Evolutionary conservation across 2,329 filamentous ascomycete genomes (phyloP).

Genomic region (Elsinoe necatrix): DNA sequence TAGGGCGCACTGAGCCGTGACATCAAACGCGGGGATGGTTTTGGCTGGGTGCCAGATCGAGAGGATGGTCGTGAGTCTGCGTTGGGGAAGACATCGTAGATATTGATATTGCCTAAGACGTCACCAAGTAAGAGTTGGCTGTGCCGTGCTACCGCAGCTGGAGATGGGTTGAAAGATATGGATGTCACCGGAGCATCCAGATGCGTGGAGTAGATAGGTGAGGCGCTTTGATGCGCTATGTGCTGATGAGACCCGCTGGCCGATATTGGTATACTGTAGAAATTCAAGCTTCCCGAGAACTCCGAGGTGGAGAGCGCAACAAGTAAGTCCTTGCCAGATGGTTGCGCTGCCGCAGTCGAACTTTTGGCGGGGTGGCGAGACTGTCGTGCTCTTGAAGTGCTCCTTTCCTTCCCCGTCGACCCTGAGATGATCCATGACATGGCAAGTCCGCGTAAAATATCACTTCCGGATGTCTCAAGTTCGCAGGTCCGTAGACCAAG

Average conservation of each 20-base stretch:
- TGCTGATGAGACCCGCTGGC: not conserved
- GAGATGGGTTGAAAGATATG: slow-evolving; percentile 47
- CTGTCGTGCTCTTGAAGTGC: slow-evolving; percentile 14
- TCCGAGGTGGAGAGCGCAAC: slow-evolving; percentile 32
- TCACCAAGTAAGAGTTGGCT: slow-evolving; percentile 45
- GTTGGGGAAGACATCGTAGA: slow-evolving; percentile 40
- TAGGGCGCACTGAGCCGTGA: slow-evolving; percentile 23
- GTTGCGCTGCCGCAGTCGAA: not conserved
- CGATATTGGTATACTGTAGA: slow-evolving; percentile 33
- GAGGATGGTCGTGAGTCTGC: slow-evolving; percentile 22
- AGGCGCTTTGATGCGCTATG: slow-evolving; percentile 10
- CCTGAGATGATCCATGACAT: slow-evolving; percentile 42
- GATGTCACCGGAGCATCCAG: slow-evolving; percentile 43
- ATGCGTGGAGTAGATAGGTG: slow-evolving; percentile 40
- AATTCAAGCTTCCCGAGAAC: slow-evolving; percentile 32
- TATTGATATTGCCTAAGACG: slow-evolving; percentile 43
- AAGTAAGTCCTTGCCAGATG: slow-evolving; percentile 27
- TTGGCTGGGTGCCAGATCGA: slow-evolving; percentile 19
- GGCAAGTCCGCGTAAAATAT: slow-evolving; percentile 43
- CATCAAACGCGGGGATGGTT: not conserved
- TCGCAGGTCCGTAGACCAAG: slow-evolving; percentile 41
- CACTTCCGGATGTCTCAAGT: slow-evolving; percentile 41
- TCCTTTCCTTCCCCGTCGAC: slow-evolving; percentile 25
- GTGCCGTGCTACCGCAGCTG: slow-evolving; percentile 45
- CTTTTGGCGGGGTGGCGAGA: not conserved